Evolutionary conservation across 1,284 basidiomycete species (phyloP).

Genomic region (Retiboletus flavoniger): DNA sequence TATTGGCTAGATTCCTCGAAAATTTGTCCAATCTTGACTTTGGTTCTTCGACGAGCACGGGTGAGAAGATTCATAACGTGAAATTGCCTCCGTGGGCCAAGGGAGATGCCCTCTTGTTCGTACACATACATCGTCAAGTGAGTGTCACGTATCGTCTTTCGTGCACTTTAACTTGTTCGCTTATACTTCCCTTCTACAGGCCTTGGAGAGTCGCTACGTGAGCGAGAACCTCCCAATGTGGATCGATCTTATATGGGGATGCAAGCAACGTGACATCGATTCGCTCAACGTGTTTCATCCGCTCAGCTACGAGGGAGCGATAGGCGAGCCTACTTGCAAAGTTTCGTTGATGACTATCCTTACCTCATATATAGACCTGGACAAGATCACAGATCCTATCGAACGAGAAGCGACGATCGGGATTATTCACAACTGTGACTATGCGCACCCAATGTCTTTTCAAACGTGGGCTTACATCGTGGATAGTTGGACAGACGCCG

Average conservation of each 20-base stretch:
- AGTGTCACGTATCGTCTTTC: background rate
- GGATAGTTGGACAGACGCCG: conserved; percentile 84
- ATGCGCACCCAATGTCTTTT: background rate
- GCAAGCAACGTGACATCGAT: conserved; percentile 79
- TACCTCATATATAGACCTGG: conserved; percentile 59
- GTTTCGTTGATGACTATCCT: background rate
- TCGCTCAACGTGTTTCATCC: conserved; percentile 92
- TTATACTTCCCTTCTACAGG: conserved; percentile 45
- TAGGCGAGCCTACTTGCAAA: conserved; percentile 49
- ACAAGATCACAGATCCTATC: conserved; percentile 79
- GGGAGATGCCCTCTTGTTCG: conserved; percentile 81
- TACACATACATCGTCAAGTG: conserved; percentile 78
- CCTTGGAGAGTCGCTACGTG: conserved; percentile 88
- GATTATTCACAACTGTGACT: conserved; percentile 89
- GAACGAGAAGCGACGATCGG: conserved; percentile 92
- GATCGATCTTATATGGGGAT: conserved; percentile 94
- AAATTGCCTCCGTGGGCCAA: conserved; percentile 92
- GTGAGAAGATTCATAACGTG: conserved; percentile 85
- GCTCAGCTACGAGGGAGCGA: conserved; percentile 89
- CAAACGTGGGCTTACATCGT: conserved; percentile 12
- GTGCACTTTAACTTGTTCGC: background rate
- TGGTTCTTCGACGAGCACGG: conserved; percentile 78
- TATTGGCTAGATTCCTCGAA: conserved; percentile 64
- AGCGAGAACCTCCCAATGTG: conserved; percentile 84
- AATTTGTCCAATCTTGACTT: conserved; percentile 78